A percentile compares a stretch with the other conserved stretches of the same genome.
These are phyloP conservation scores for Candida pseudofarinosa DNA, from an alignment of 805 yeast genomes.

Conservation along the genomic window DNA sequence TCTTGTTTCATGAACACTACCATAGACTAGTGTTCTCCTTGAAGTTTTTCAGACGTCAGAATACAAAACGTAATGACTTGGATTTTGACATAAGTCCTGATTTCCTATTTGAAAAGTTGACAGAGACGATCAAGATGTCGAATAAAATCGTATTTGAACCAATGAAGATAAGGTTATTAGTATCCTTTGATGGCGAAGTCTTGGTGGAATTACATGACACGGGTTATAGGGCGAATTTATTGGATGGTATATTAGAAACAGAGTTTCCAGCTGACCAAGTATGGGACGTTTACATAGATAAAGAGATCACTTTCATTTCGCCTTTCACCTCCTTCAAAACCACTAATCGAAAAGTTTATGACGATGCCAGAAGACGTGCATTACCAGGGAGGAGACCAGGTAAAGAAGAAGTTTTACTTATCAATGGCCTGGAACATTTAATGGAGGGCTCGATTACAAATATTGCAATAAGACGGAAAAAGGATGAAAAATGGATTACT, in stretches of 20 bases:
- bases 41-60: conserved; percentile 40
- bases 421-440: conserved; percentile 53
- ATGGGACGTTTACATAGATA: conserved; percentile 66
- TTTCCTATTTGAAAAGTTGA: conserved; percentile 33
- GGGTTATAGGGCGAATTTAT: conserved; percentile 20
- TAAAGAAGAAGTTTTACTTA: conserved; percentile 65
- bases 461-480: conserved; percentile 55
- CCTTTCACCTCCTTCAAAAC: conserved; percentile 89
- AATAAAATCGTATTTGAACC: conserved; percentile 19
- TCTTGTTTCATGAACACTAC: conserved; percentile 61
- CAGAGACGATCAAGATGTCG: conserved; percentile 22
- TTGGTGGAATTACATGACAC: conserved; percentile 31
- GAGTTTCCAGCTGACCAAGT: conserved; percentile 5
- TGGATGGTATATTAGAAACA: conserved; percentile 21
- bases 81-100: conserved; percentile 41
- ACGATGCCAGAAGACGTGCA: conserved; percentile 52
- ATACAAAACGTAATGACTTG: conserved; percentile 6
- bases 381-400: conserved; percentile 36
- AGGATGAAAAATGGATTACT: conserved; percentile 62
- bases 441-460: conserved; percentile 84
- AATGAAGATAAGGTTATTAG: conserved; percentile 31
- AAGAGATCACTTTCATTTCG: conserved; percentile 48
- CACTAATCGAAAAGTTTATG: conserved; percentile 63
- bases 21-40: conserved; percentile 55
- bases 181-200: conserved; percentile 24